A percentile compares a stretch with the other conserved stretches of the same genome.
Evolutionary conservation across 1,284 basidiomycete species (phyloP).

Genomic region (Paramarasmius palmivorus): DNA sequence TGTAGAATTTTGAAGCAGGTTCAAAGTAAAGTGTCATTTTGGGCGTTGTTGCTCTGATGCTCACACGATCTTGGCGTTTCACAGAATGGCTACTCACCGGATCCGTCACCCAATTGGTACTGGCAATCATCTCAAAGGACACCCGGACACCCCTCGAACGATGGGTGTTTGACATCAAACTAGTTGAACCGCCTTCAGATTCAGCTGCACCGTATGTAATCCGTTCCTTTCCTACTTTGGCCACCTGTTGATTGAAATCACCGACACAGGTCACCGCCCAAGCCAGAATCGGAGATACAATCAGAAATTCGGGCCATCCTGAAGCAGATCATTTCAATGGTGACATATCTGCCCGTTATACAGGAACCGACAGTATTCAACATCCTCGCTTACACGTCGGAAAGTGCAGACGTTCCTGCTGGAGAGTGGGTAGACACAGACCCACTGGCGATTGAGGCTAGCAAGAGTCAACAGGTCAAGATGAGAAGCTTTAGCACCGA

Average conservation of each 20-base stretch:
- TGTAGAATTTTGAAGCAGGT: constrained; percentile 87
- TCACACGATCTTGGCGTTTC: constrained; percentile 13
- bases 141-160: constrained; percentile 89
- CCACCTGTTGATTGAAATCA: constrained; percentile 9
- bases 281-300: constrained; percentile 91
- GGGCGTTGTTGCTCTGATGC: constrained; percentile 6
- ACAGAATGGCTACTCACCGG: constrained; percentile 91
- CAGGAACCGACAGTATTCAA: constrained; percentile 96
- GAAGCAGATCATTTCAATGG: constrained; percentile 96
- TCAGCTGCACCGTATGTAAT: constrained; percentile 47
- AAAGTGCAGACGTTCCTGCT: constrained; percentile 84
- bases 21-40: constrained; percentile 59
- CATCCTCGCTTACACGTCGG: constrained; percentile 91
- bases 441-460: constrained; percentile 91
- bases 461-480: constrained; percentile 96
- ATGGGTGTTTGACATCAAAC: constrained; percentile 97
- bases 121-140: constrained; percentile 96
- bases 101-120: constrained; percentile 88
- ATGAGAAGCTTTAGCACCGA: constrained; percentile 90
- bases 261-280: constrained; percentile 46
- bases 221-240: constrained; percentile 5
- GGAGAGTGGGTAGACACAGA: constrained; percentile 95
- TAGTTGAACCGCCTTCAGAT: constrained; percentile 60
- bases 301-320: constrained; percentile 97
- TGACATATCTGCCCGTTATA: constrained; percentile 94